phyloP scores from a whole-genome alignment of 495 filamentous ascomycete species.

The Penicillium nucicola region DNA sequence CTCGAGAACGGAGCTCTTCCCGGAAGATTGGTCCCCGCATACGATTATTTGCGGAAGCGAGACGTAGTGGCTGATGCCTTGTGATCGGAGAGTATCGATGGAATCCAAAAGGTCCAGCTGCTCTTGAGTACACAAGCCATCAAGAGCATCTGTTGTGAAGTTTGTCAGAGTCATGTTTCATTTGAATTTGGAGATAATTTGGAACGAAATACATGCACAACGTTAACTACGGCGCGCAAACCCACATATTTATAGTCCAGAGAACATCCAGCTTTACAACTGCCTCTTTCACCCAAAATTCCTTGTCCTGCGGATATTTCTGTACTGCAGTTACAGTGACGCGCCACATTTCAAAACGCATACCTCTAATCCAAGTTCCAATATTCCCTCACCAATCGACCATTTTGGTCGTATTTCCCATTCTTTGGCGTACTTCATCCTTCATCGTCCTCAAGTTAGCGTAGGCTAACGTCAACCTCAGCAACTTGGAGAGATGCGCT shows the following conservation, averaged over 20 bases:
- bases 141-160: constrained; percentile 12
- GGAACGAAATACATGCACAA: not conserved
- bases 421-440: constrained; percentile 2
- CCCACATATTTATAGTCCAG: not conserved
- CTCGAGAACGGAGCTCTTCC: constrained; percentile 66
- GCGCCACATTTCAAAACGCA: constrained; percentile 1
- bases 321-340: constrained; percentile 1
- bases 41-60: constrained; percentile 60
- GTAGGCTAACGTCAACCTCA: too few species aligned
- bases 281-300: not conserved
- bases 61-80: constrained; percentile 56
- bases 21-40: constrained; percentile 59
- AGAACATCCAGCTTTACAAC: not conserved
- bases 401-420: not conserved
- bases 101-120: constrained; percentile 51
- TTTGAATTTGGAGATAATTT: not conserved
- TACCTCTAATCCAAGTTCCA: not conserved
- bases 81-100: constrained; percentile 53
- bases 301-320: not conserved
- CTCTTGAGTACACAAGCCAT: constrained; percentile 26
- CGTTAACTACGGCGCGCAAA: not conserved
- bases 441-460: too few species aligned
- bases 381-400: not conserved
- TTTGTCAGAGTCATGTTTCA: constrained; percentile 1
- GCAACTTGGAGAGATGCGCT: too few species aligned